Base-by-base conservation (phyloP, 495 filamentous ascomycete genomes). In the Geopyxis carbonaria region DNA sequence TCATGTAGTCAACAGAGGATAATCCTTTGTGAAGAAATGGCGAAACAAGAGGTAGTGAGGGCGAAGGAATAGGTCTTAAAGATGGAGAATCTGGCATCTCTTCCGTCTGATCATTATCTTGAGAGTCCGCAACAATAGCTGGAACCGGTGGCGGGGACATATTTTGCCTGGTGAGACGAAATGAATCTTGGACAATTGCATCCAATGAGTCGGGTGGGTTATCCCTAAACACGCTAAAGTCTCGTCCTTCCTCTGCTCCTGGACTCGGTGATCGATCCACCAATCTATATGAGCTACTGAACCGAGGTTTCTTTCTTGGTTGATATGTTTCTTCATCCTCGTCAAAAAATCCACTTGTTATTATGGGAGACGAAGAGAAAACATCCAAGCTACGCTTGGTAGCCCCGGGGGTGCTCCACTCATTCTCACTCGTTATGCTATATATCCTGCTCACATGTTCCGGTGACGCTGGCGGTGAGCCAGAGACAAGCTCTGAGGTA, bases 261-360 rank as follows among this genome's bases (percentile, higher is more conserved):
- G 38, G 27, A 14, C 4, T 41, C 14, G 38, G 38, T 5, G 38
- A 25, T 18, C 38, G 47, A 13, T 53, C 50, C 19, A 53, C 38
- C 11, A 53, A 32, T 8, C 47, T 45, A 16, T 36, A 51, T 13
- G 35, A 38, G 40, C 36, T 50, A 29, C 75, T 78, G 51, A 91
- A 89, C 36, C 73, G 72, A 4, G 73, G 68, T 31, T 72, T 69
- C 60, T 92, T 93, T 22, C 67, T 72, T 21, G 75, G 73, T 40
- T 67, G 76, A 7, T 69, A 72, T 42, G 57, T 64, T 0, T 73
- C 75, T 52, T 76, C 79, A 43, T 77, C 75, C 22, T 84, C 75
- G 5, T 62, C 65, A 38, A 91, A 85, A 11, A 78, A 73, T 46
- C 80, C 72, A 4, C 18, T n/a, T 20, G 27, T 13, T 14, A 34